phyloP scores from a whole-genome alignment of 805 yeast genomes.

The Kuraishia hungarica region DNA sequence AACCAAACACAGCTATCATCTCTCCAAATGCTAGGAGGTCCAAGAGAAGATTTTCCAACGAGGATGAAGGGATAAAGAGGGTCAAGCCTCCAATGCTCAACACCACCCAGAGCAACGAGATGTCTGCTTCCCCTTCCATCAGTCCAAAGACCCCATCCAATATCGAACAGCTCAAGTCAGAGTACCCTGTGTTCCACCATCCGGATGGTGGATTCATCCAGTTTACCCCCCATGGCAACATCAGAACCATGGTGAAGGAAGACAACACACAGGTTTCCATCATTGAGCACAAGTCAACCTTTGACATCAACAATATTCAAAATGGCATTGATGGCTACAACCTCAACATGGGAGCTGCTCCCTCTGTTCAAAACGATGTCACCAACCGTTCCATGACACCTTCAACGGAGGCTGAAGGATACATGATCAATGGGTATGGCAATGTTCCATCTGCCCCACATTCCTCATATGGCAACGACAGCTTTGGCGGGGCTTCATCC shows the following conservation, averaged over 20 bases:
- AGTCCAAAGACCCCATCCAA: conserved; percentile 4
- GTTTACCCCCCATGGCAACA: conserved; percentile 57
- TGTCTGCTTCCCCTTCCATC: conserved; percentile 2
- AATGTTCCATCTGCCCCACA: neutral
- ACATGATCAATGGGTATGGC: conserved; percentile 22
- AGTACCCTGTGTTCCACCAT: conserved; percentile 49
- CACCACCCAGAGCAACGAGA: neutral
- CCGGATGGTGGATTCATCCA: conserved; percentile 58
- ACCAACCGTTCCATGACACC: conserved; percentile 14
- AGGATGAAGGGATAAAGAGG: conserved; percentile 21
- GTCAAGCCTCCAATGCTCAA: conserved; percentile 12
- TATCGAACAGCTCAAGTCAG: conserved; percentile 24
- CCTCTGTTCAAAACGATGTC: neutral
- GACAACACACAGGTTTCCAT: conserved; percentile 37
- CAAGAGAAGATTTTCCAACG: conserved; percentile 29
- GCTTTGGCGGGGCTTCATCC: neutral
- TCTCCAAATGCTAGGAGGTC: conserved; percentile 13
- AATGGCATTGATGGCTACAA: conserved; percentile 29
- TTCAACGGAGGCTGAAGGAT: conserved; percentile 23
- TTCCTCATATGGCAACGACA: neutral
- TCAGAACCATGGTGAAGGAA: conserved; percentile 32
- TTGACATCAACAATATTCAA: conserved; percentile 20
- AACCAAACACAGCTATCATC: conserved; percentile 8
- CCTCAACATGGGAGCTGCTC: neutral
- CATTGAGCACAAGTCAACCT: conserved; percentile 35